A percentile compares a stretch with the other conserved stretches of the same genome.
Evolutionary conservation across 352 stramenopile genomes (phyloP).

Genomic region (Phytopythium aichiense): DNA sequence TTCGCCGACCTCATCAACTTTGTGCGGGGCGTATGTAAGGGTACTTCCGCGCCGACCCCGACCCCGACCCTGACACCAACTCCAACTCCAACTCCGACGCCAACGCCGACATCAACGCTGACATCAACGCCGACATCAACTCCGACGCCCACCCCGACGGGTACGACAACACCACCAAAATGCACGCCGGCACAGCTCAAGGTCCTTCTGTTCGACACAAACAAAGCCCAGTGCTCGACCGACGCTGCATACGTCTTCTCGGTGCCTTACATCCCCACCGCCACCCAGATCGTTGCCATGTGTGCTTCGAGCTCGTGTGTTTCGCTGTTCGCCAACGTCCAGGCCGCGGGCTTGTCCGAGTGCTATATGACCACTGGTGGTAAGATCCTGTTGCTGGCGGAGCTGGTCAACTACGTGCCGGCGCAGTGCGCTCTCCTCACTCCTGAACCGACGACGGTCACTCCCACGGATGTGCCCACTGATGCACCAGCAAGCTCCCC

Average conservation of each 20-base stretch:
- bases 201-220: slow-evolving; percentile 15
- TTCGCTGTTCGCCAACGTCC: slow-evolving; percentile 14
- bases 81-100: neutral
- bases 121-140: slow-evolving; percentile 2
- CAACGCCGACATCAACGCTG: neutral
- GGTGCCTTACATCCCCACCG: slow-evolving; percentile 10
- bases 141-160: slow-evolving; percentile 3
- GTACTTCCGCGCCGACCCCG: slow-evolving; percentile 9
- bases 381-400: slow-evolving; percentile 20
- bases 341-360: slow-evolving; percentile 11
- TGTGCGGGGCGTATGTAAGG: slow-evolving; percentile 15
- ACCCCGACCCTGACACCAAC: slow-evolving; percentile 12
- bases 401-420: slow-evolving; percentile 19
- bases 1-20: slow-evolving; percentile 23
- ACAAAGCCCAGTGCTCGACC: slow-evolving; percentile 15
- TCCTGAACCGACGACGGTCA: neutral
- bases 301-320: slow-evolving; percentile 20
- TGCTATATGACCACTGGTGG: slow-evolving; percentile 18
- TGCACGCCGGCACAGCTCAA: slow-evolving; percentile 16
- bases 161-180: slow-evolving; percentile 9
- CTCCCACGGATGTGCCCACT: neutral
- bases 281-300: slow-evolving; percentile 14
- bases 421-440: slow-evolving; percentile 1
- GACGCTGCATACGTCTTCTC: slow-evolving; percentile 7
- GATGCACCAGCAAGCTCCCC: neutral